A percentile compares a stretch with the other conserved stretches of the same genome.
These are phyloP conservation scores for Ramaria rubella DNA, from an alignment of 768 basidiomycete genomes.

Conservation along the genomic window DNA sequence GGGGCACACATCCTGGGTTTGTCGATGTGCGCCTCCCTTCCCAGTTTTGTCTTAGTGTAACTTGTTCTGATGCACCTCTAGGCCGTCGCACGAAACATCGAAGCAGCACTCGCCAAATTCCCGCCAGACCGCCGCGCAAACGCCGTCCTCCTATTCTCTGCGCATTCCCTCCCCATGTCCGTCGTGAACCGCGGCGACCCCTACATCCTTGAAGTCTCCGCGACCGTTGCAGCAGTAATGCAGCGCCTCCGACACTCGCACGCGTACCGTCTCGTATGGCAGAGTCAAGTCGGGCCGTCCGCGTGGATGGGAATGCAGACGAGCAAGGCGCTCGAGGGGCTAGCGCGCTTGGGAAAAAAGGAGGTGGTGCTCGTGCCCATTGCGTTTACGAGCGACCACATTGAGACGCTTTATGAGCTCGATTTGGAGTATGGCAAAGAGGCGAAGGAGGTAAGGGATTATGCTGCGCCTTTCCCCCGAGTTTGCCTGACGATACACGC, in stretches of 20 bases:
- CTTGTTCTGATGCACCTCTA: conserved; percentile 23
- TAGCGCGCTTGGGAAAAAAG: conserved; percentile 70
- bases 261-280: conserved; percentile 95
- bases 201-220: conserved; percentile 91
- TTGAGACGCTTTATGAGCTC: conserved; percentile 95
- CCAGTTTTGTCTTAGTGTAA: conserved; percentile 3
- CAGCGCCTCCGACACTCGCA: conserved; percentile 68
- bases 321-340: conserved; percentile 80
- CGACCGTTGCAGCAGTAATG: conserved; percentile 93
- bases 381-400: conserved; percentile 98
- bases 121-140: conserved; percentile 61
- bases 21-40: conserved; percentile 59
- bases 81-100: conserved; percentile 89
- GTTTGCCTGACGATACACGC: background rate
- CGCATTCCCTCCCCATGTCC: conserved; percentile 96
- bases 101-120: conserved; percentile 74
- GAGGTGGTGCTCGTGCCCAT: conserved; percentile 84
- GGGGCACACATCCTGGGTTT: conserved; percentile 93
- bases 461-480: background rate
- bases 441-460: conserved; percentile 79
- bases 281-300: conserved; percentile 93
- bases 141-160: conserved; percentile 87
- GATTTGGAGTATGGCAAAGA: conserved; percentile 92
- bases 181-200: conserved; percentile 99
- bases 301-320: conserved; percentile 99